Conservation (phyloP, 139 green algal genomes). For the Tetradesmus lagerheimii region DNA sequence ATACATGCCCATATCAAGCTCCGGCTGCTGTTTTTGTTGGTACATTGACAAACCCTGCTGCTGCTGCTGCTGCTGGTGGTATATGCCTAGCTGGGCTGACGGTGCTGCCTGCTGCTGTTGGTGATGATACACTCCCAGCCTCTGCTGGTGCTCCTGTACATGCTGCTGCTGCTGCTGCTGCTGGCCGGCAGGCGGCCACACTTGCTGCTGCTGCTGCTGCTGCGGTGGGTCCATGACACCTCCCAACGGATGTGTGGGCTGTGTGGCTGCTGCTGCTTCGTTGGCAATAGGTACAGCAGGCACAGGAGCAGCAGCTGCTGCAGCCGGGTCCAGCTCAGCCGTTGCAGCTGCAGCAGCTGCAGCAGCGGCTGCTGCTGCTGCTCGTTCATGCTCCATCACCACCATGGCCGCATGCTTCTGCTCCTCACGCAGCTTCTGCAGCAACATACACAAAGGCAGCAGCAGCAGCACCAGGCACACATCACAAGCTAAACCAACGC, state of each 20-base stretch:
- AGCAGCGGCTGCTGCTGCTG: constrained; percentile 3
- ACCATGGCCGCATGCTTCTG: background rate
- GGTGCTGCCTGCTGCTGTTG: background rate
- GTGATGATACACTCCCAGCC: background rate
- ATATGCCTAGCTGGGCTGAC: background rate
- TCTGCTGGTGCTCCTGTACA: background rate
- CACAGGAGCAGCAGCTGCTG: constrained; percentile 11
- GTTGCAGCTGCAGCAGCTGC: background rate
- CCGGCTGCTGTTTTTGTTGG: background rate
- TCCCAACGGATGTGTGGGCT: constrained; percentile 23
- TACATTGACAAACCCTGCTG: background rate
- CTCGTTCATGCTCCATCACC: background rate
- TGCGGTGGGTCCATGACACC: background rate
- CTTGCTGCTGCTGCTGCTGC: constrained; percentile 6
- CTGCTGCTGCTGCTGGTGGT: background rate
- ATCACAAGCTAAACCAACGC: background rate
- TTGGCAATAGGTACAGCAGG: background rate
- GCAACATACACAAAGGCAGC: background rate
- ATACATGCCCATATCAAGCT: background rate
- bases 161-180: constrained; percentile 21
- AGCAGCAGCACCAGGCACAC: background rate
- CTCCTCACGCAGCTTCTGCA: constrained; percentile 34
- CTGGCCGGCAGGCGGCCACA: background rate
- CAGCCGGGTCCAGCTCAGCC: background rate
- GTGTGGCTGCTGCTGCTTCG: constrained; percentile 1